These are phyloP conservation scores for Pythium guiyangense DNA, from an alignment of 352 stramenopile species.

Conservation along the genomic window DNA sequence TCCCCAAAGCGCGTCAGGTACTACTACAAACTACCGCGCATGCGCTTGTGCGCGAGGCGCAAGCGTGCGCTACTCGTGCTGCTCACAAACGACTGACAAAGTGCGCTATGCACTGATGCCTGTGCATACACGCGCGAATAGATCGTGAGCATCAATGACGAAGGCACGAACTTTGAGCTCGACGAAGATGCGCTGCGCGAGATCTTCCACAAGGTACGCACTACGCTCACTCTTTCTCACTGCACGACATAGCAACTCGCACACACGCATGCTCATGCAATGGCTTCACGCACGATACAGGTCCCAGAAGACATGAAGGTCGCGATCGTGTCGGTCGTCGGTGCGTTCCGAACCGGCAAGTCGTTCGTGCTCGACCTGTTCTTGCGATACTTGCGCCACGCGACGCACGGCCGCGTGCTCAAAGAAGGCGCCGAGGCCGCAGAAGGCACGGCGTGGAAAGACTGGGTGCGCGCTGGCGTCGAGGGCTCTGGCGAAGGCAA, in stretches of 20 bases:
- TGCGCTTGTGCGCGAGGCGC: background rate
- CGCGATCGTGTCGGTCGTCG: constrained; percentile 96
- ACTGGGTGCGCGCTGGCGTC: constrained; percentile 59
- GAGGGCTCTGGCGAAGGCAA: constrained; percentile 46
- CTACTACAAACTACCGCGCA: background rate
- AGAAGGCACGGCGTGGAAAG: constrained; percentile 45
- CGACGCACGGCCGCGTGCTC: constrained; percentile 45
- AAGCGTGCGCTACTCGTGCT: background rate
- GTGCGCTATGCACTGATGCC: background rate
- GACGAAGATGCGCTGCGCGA: constrained; percentile 60
- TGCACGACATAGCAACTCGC: background rate
- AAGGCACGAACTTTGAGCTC: constrained; percentile 84
- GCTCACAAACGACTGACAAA: background rate
- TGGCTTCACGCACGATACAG: constrained; percentile 7
- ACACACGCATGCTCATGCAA: background rate
- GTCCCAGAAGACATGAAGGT: constrained; percentile 94
- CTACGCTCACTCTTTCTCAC: background rate
- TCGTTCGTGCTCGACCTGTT: constrained; percentile 98
- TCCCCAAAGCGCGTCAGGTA: constrained; percentile 19
- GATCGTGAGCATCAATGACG: constrained; percentile 87
- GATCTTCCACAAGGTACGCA: constrained; percentile 60
- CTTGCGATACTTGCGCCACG: constrained; percentile 92
- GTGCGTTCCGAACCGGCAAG: constrained; percentile 98
- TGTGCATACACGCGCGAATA: constrained; percentile 10
- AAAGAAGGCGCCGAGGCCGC: constrained; percentile 40